Base-by-base conservation (phyloP, 2,329 filamentous ascomycete genomes). In the Xylariales sp. region DNA sequence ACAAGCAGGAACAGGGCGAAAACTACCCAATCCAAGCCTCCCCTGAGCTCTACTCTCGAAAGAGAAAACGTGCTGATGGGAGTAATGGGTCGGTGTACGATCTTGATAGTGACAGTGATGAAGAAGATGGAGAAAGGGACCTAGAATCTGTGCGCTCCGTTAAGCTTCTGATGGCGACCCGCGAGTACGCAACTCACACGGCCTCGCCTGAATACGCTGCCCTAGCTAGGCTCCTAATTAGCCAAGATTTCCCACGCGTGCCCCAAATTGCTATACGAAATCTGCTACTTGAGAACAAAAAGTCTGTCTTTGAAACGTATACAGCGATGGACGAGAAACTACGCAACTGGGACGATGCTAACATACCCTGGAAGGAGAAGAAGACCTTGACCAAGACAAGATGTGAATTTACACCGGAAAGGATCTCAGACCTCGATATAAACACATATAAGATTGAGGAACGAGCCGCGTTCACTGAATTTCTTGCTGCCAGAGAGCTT, bases 1-100 rank as follows among this genome's bases (percentile, higher is more conserved):
- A 83, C 57, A 72, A 78, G 4, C 69, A 76, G 34, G 83, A 85
- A 3, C 74, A 71, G 0, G 82, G 81, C 9, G 54, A 70, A 2
- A 30, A 73, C 0, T 86, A 86, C 55, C 81, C 80, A 78, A 64
- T 48, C 9, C 73, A 79, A 71, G 6, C 72, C 49, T 6, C 53
- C 70, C 4, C 70, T 46, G 16, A 43, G 58, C 66, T 57, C 30
- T 39, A 6, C 10, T 73, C 68, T 8, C 71, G 72, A 32, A 86
- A 86, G 72, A 77, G 84, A 12, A 86, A 86, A 71, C 78, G 81
- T 16, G 30, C 14, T 52, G 30, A 46, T 34, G 55, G 23, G 23
- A 57, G 46, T n/a, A 12, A 57, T 28, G 68, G 34, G n/a, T 50
- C 46, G 3, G 43, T 16, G 28, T 30, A 46, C 2, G 32, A 54